Conservation (phyloP, 2,329 filamentous ascomycete genomes). For the Phoma sp. region DNA sequence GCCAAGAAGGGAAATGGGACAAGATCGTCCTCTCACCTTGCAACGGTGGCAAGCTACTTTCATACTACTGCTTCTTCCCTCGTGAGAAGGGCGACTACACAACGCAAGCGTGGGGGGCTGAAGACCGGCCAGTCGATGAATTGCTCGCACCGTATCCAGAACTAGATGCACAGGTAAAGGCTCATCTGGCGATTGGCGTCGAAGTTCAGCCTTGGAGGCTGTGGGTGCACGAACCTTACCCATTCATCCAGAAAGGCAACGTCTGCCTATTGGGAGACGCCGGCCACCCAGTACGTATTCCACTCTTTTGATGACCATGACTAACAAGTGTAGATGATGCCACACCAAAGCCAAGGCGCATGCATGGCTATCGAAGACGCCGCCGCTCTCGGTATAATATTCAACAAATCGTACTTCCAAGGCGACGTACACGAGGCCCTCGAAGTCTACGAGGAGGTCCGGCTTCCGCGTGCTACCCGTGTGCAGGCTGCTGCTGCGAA, state of each 20-base stretch:
- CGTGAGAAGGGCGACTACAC: slow-evolving; percentile 65
- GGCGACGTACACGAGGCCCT: slow-evolving; percentile 44
- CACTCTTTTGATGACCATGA: not conserved
- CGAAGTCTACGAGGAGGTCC: slow-evolving; percentile 44
- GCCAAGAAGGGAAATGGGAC: slow-evolving; percentile 66
- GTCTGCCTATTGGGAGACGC: slow-evolving; percentile 70
- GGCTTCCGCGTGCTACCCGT: slow-evolving; percentile 47
- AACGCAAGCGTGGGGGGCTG: slow-evolving; percentile 64
- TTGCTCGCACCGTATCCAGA: slow-evolving; percentile 66
- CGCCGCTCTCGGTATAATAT: slow-evolving; percentile 67
- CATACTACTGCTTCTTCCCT: slow-evolving; percentile 75
- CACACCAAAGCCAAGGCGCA: slow-evolving; percentile 72
- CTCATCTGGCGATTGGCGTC: slow-evolving; percentile 64
- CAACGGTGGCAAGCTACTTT: slow-evolving; percentile 68
- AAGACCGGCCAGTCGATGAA: slow-evolving; percentile 62
- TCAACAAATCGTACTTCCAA: slow-evolving; percentile 56
- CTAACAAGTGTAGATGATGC: slow-evolving; percentile 63
- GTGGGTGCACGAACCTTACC: slow-evolving; percentile 70
- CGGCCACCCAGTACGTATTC: slow-evolving; percentile 62
- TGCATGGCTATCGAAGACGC: slow-evolving; percentile 74
- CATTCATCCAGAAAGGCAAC: slow-evolving; percentile 59
- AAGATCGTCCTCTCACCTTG: slow-evolving; percentile 76
- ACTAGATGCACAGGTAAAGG: slow-evolving; percentile 64
- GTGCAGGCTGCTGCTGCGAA: slow-evolving; percentile 48
- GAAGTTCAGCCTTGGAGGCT: slow-evolving; percentile 71